Conservation (phyloP, 2,329 filamentous ascomycete genomes). For the Lachnum nothofagi region DNA sequence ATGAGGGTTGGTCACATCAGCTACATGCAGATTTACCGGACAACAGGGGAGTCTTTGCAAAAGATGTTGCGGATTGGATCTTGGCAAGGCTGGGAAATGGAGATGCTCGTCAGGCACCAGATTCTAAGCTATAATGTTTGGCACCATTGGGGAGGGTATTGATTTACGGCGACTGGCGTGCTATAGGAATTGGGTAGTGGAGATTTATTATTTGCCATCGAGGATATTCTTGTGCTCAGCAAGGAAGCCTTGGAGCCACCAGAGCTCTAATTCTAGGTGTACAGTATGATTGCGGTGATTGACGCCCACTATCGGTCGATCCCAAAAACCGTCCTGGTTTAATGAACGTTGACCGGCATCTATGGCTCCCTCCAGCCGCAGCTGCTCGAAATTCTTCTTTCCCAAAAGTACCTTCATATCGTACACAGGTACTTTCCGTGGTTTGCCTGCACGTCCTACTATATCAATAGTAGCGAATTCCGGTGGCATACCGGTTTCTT, state of each 20-base stretch:
- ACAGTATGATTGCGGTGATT: slow-evolving; percentile 40
- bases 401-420: slow-evolving; percentile 50
- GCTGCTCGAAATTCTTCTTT: slow-evolving; percentile 36
- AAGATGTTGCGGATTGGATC: slow-evolving; percentile 64
- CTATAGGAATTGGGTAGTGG: slow-evolving; percentile 4
- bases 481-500: slow-evolving; percentile 24
- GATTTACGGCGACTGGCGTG: neutral
- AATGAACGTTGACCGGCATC: too few species aligned
- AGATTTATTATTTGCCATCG: too few species aligned
- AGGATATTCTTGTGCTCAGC: slow-evolving; percentile 11
- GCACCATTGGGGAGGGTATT: too few species aligned
- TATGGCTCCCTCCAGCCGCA: slow-evolving; percentile 32
- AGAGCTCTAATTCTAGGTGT: slow-evolving; percentile 47
- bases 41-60: slow-evolving; percentile 37
- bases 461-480: slow-evolving; percentile 45
- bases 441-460: slow-evolving; percentile 17
- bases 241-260: slow-evolving; percentile 55
- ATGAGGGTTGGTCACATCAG: slow-evolving; percentile 76
- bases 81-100: slow-evolving; percentile 38
- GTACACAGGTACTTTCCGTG: slow-evolving; percentile 45
- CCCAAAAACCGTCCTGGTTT: neutral
- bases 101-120: neutral
- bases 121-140: neutral
- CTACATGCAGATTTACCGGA: slow-evolving; percentile 52
- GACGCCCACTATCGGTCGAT: slow-evolving; percentile 33